A percentile compares a stretch with the other conserved stretches of the same genome.
Evolutionary conservation across 139 green algal species (phyloP).

Genomic region (Parachlorella kessleri): DNA sequence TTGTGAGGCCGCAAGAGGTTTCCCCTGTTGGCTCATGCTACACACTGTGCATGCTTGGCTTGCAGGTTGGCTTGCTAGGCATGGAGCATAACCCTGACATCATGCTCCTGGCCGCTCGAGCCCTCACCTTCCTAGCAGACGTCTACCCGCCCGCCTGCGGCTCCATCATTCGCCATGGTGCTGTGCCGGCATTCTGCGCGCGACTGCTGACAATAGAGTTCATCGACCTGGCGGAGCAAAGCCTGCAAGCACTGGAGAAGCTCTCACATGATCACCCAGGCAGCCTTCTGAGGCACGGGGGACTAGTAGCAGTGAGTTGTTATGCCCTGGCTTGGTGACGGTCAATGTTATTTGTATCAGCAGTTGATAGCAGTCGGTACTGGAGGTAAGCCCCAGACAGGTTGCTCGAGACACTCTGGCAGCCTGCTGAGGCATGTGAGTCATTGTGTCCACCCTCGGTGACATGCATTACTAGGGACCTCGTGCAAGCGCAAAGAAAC

Average conservation of each 20-base stretch:
- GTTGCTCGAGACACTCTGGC: too few relatives aligned
- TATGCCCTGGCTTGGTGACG: too few relatives aligned
- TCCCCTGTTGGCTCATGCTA: too few relatives aligned
- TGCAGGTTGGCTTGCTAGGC: constrained; percentile 78
- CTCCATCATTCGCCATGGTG: constrained; percentile 88
- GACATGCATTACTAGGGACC: too few relatives aligned
- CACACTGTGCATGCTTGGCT: too few relatives aligned
- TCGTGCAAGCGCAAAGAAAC: too few relatives aligned
- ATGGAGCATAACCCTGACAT: constrained; percentile 91
- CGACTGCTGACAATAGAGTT: constrained; percentile 95
- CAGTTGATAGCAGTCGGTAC: too few relatives aligned
- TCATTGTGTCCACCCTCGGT: too few relatives aligned
- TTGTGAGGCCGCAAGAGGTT: too few relatives aligned
- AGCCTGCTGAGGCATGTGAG: too few relatives aligned
- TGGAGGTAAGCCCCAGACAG: too few relatives aligned
- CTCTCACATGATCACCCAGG: constrained; percentile 87
- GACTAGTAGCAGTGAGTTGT: constrained; percentile 72
- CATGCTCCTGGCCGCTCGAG: constrained; percentile 92
- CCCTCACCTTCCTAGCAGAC: constrained; percentile 92
- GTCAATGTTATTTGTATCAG: too few relatives aligned
- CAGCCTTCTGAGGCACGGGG: constrained; percentile 75
- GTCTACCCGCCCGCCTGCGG: constrained; percentile 74
- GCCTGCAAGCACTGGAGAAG: constrained; percentile 94
- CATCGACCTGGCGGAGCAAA: constrained; percentile 98
- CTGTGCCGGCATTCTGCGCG: constrained; percentile 80